Evolutionary conservation across 2,329 filamentous ascomycete genomes (phyloP).

Genomic region (Aspergillus amoenus): DNA sequence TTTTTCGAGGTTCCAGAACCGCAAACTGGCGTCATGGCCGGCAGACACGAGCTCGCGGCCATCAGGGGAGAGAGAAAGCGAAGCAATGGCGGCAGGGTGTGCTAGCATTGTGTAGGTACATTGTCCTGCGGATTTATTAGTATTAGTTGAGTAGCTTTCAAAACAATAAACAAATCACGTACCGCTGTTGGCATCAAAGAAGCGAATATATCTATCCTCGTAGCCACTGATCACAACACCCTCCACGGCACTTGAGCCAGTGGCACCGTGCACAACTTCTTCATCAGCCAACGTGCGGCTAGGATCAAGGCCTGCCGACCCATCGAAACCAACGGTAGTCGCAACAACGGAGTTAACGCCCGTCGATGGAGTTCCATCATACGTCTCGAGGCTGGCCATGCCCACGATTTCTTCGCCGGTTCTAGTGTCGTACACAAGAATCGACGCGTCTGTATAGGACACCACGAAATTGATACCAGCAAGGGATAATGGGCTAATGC

Average conservation of each 20-base stretch:
- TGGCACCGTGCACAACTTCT: slow-evolving; percentile 76
- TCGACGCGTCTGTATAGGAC: slow-evolving; percentile 84
- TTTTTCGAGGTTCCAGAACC: slow-evolving; percentile 97
- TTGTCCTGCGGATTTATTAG: slow-evolving; percentile 65
- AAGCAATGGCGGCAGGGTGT: slow-evolving; percentile 89
- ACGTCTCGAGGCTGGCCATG: slow-evolving; percentile 94
- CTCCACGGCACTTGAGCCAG: slow-evolving; percentile 78
- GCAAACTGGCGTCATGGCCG: slow-evolving; percentile 89
- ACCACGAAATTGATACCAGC: slow-evolving; percentile 89
- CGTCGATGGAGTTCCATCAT: slow-evolving; percentile 79
- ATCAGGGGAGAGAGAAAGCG: slow-evolving; percentile 87
- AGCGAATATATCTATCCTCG: slow-evolving; percentile 91
- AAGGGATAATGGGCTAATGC: slow-evolving; percentile 82
- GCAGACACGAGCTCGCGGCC: slow-evolving; percentile 92
- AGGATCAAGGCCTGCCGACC: slow-evolving; percentile 58
- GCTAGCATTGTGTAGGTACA: slow-evolving; percentile 99
- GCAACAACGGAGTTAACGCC: slow-evolving; percentile 90
- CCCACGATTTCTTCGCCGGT: slow-evolving; percentile 87
- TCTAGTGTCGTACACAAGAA: slow-evolving; percentile 88
- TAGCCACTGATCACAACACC: slow-evolving; percentile 95
- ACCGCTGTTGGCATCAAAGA: slow-evolving; percentile 99
- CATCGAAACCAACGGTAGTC: slow-evolving; percentile 77
- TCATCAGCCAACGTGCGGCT: slow-evolving; percentile 65
- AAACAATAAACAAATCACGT: slow-evolving; percentile 46
- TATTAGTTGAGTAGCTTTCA: slow-evolving; percentile 18